Percentiles rank a stretch among this genome's conserved stretches.
phyloP scores from a whole-genome alignment of 2,329 filamentous ascomycete genomes.

The Colletotrichum gigasporum region DNA sequence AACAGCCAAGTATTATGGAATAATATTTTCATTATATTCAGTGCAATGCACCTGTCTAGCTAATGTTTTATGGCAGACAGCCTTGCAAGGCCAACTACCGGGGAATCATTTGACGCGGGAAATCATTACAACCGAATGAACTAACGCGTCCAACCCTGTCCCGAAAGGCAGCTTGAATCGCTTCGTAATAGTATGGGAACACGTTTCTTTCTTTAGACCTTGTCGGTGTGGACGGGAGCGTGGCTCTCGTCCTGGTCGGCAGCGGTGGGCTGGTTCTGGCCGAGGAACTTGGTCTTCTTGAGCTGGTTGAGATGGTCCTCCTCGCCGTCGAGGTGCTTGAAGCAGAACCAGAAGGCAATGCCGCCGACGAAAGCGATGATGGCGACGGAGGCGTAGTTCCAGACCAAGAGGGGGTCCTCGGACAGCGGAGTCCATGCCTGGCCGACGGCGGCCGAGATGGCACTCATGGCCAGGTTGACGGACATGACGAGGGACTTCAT shows the following conservation, averaged over 20 bases:
- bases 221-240: conserved; percentile 4
- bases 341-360: conserved; percentile 73
- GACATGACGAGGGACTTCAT: conserved; percentile 82
- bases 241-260: conserved; percentile 2
- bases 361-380: conserved; percentile 71
- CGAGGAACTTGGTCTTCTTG: conserved; percentile 53
- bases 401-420: conserved; percentile 72
- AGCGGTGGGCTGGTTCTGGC: conserved; percentile 48
- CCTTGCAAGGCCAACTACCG: conserved; percentile 18
- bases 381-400: conserved; percentile 76
- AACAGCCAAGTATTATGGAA: background rate
- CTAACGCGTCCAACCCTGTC: background rate
- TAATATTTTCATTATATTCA: conserved; percentile 24
- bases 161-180: background rate
- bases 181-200: background rate
- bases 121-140: conserved; percentile 28
- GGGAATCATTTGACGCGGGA: conserved; percentile 32
- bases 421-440: conserved; percentile 72
- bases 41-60: conserved; percentile 15
- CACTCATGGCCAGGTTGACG: conserved; percentile 76
- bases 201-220: conserved; percentile 9
- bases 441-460: conserved; percentile 75
- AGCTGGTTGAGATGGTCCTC: conserved; percentile 77
- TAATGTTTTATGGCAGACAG: conserved; percentile 8
- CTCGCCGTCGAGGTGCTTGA: conserved; percentile 69